These are phyloP conservation scores for Tylopilus sp. DNA, from an alignment of 768 basidiomycete species.

Conservation along the genomic window DNA sequence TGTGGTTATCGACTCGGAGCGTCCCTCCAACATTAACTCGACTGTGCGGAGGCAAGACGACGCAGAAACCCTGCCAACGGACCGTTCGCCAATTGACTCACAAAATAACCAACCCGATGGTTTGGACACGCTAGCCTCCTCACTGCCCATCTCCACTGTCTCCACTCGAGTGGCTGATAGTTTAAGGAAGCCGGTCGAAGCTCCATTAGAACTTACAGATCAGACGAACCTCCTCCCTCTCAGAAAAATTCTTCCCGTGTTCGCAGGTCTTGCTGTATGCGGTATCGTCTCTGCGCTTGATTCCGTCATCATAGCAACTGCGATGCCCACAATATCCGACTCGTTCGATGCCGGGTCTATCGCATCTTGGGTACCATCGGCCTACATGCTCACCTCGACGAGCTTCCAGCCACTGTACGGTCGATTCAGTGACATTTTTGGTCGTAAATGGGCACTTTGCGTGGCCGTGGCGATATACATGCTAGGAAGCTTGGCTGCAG, in stretches of 20 bases:
- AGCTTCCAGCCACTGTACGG: constrained; percentile 46
- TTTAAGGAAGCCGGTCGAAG: background rate
- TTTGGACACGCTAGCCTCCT: background rate
- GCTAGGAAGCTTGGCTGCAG: constrained; percentile 62
- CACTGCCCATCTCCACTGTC: constrained; percentile 5
- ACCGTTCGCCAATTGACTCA: background rate
- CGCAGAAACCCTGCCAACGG: background rate
- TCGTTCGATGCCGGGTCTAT: constrained; percentile 51
- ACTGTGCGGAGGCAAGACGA: background rate
- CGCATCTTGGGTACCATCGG: constrained; percentile 67
- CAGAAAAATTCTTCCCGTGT: constrained; percentile 59
- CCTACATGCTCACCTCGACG: constrained; percentile 61
- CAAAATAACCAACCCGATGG: background rate
- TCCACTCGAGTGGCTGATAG: background rate
- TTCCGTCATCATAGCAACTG: constrained; percentile 71
- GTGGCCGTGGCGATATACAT: constrained; percentile 61
- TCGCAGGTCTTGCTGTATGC: constrained; percentile 57
- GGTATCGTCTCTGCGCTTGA: constrained; percentile 62
- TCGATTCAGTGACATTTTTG: constrained; percentile 64
- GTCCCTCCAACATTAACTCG: background rate
- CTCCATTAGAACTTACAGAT: constrained; percentile 47
- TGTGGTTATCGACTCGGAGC: background rate
- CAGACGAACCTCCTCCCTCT: constrained; percentile 75
- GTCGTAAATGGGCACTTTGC: constrained; percentile 57
- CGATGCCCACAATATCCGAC: constrained; percentile 66